A percentile compares a stretch with the other conserved stretches of the same genome.
Evolutionary conservation across 495 filamentous ascomycete species (phyloP).

Genomic region (Xylaria nigripes): DNA sequence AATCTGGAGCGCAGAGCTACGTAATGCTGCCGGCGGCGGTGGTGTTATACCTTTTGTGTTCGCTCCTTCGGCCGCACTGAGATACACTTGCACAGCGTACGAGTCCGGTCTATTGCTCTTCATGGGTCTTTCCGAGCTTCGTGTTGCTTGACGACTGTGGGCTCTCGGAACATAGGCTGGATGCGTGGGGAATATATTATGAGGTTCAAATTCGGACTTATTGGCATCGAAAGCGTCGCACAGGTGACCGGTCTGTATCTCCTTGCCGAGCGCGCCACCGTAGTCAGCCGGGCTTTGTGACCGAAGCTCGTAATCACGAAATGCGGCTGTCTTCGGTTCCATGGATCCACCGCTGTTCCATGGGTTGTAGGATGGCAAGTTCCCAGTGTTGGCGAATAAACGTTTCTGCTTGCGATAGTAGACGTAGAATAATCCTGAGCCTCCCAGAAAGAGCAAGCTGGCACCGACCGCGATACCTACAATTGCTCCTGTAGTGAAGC

Average conservation of each 20-base stretch:
- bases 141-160: conserved; percentile 24
- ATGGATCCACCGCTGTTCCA: not conserved
- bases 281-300: conserved; percentile 25
- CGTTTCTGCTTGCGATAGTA: conserved; percentile 35
- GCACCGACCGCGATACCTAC: conserved; percentile 37
- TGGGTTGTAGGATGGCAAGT: not conserved
- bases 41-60: not conserved
- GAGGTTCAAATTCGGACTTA: conserved; percentile 4
- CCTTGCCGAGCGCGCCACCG: conserved; percentile 19
- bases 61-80: conserved; percentile 15
- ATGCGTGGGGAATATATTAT: conserved; percentile 36
- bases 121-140: conserved; percentile 12
- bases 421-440: conserved; percentile 31
- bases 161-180: conserved; percentile 39
- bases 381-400: conserved; percentile 5
- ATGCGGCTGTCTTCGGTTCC: conserved; percentile 9
- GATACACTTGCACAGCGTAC: conserved; percentile 20
- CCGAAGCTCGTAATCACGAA: conserved; percentile 17
- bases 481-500: conserved; percentile 37
- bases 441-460: conserved; percentile 31
- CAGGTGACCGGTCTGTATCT: conserved; percentile 1
- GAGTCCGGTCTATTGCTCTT: conserved; percentile 19
- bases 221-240: conserved; percentile 11
- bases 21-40: conserved; percentile 10
- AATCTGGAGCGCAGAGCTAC: not conserved